These are phyloP conservation scores for sorghum (Sorghum bicolor) DNA, from an alignment of 176 grass and related monocot genomes.

Conservation along the genomic window Sorghum_bicolor_NCBIv3 NC_012875.2:36627501-36628000, in stretches of 20 bases:
- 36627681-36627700: slow-evolving; percentile 4
- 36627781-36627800: slow-evolving; percentile 76
- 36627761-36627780: slow-evolving; percentile 81
- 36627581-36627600: slow-evolving; percentile 90
- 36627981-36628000: background rate
- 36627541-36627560: slow-evolving; percentile 1
- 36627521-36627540: background rate
- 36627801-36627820: slow-evolving; percentile 22
- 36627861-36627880: background rate
- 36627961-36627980: background rate
- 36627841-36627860: background rate
- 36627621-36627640: slow-evolving; percentile 91
- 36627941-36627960: background rate
- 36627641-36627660: slow-evolving; percentile 44
- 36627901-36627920: background rate
- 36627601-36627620: slow-evolving; percentile 98
- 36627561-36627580: slow-evolving; percentile 48
- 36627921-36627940: background rate
- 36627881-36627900: background rate
- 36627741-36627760: slow-evolving; percentile 85
- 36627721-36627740: slow-evolving; percentile 94
- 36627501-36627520: background rate
- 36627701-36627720: slow-evolving; percentile 21
- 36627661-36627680: slow-evolving; percentile 28
- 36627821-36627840: slow-evolving; percentile 24